Conservation (phyloP, 352 stramenopile genomes). For the Pythium insidiosum region DNA sequence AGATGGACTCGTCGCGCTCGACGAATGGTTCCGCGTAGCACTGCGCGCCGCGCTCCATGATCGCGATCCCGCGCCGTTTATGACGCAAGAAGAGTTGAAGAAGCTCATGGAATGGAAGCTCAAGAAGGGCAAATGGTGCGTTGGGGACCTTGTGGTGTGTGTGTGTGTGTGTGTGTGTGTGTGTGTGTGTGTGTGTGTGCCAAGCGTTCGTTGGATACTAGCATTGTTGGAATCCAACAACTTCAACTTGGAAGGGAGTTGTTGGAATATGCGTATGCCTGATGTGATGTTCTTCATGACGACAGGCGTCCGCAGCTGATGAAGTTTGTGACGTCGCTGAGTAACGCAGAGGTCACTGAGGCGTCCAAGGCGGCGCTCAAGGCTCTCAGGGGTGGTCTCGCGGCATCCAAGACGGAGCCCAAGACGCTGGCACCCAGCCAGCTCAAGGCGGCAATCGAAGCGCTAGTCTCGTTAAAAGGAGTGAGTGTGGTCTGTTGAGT, state of each 20-base stretch:
- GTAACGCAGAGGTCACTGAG: conserved; percentile 31
- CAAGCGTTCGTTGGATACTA: conserved; percentile 66
- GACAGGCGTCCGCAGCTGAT: conserved; percentile 51
- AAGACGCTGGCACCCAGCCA: conserved; percentile 51
- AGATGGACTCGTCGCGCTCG: conserved; percentile 41
- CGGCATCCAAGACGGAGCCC: conserved; percentile 44
- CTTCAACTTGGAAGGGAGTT: conserved; percentile 49
- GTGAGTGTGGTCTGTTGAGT: conserved; percentile 55
- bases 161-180: too few relatives aligned
- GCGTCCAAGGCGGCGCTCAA: conserved; percentile 37
- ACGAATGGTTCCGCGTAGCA: conserved; percentile 42
- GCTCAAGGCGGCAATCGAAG: conserved; percentile 36
- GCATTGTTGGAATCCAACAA: conserved; percentile 62
- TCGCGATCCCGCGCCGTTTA: conserved; percentile 38
- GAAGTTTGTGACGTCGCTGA: conserved; percentile 51
- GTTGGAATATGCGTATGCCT: too few relatives aligned
- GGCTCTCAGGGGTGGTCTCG: conserved; percentile 26
- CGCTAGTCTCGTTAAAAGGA: conserved; percentile 57
- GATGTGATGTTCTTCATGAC: too few relatives aligned
- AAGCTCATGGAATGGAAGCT: conserved; percentile 81
- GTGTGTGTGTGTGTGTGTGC: conserved; percentile 50
- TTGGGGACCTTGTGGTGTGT: too few relatives aligned
- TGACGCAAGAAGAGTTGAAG: conserved; percentile 46
- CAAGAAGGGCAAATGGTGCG: conserved; percentile 78
- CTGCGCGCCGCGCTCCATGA: conserved; percentile 29